Evolutionary conservation across 164 flowering plant species (phyloP).

Genomic region (Vitis vinifera): ASM3070453v1 NC_081806.1:677501-678000

Average conservation of each 20-base stretch:
- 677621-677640: not conserved
- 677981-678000: too few relatives aligned
- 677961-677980: too few relatives aligned
- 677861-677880: too few relatives aligned
- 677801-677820: not conserved
- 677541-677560: not conserved
- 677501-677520: not conserved
- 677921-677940: too few relatives aligned
- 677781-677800: not conserved
- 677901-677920: too few relatives aligned
- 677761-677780: too few relatives aligned
- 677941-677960: too few relatives aligned
- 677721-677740: not conserved
- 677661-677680: not conserved
- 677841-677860: too few relatives aligned
- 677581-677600: constrained; percentile 1
- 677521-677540: not conserved
- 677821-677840: too few relatives aligned
- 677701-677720: not conserved
- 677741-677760: not conserved
- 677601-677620: not conserved
- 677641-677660: not conserved
- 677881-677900: too few relatives aligned
- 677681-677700: not conserved
- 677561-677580: not conserved